Evolutionary conservation across 2,329 filamentous ascomycete species (phyloP).

Genomic region (Diaporthe citri): DNA sequence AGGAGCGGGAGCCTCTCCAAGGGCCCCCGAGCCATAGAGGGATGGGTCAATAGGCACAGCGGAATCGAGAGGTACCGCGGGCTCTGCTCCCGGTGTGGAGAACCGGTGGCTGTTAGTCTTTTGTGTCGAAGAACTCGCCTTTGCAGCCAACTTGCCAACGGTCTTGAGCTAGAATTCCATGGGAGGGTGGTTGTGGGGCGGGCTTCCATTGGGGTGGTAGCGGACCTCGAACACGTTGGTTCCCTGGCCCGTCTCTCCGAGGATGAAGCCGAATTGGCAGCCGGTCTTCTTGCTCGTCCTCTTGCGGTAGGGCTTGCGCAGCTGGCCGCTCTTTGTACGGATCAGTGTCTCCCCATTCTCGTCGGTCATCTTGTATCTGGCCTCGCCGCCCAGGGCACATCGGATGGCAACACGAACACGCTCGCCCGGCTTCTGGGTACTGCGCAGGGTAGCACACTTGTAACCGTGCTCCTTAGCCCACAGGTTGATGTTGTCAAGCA

Average conservation of each 20-base stretch:
- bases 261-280: constrained; percentile 41
- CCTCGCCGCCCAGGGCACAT: constrained; percentile 40
- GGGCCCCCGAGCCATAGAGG: background rate
- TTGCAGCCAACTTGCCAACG: too few species aligned
- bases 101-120: fast-evolving
- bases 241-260: constrained; percentile 41
- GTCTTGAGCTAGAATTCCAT: constrained; percentile 31
- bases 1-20: too few species aligned
- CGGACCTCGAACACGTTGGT: constrained; percentile 41
- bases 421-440: constrained; percentile 40
- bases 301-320: constrained; percentile 42
- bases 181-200: constrained; percentile 40
- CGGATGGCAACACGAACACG: constrained; percentile 39
- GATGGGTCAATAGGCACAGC: background rate
- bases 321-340: constrained; percentile 41
- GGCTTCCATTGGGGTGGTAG: constrained; percentile 40
- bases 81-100: background rate
- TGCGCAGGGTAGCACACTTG: constrained; percentile 40
- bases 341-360: constrained; percentile 41
- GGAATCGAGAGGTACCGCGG: background rate
- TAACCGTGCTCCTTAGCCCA: constrained; percentile 42
- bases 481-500: constrained; percentile 41
- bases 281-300: constrained; percentile 42
- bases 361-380: constrained; percentile 40
- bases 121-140: background rate